Base-by-base conservation (phyloP, 495 filamentous ascomycete species). In the Hypomontagnella monticulosa region DNA sequence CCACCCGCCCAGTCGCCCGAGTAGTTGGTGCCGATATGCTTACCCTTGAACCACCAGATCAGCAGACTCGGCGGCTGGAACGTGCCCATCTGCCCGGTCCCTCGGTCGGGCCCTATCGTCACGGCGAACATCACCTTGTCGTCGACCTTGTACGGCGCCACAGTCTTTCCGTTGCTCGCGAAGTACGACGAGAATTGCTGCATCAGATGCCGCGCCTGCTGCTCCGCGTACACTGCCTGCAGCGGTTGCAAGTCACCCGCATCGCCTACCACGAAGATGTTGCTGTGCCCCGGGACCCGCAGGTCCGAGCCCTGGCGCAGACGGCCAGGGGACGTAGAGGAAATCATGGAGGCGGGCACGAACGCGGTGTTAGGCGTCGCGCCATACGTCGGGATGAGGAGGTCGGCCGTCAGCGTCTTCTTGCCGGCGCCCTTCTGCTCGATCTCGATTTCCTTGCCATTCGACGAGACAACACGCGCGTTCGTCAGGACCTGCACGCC, bases 31-130 rank as follows among this genome's bases (percentile, higher is more conserved):
- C 73, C 73, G 30, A 79, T 30, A 41, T 72, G 46, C 9, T 68
- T 49, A 0, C 78, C 77, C 75, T 88, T 88, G 57, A 79, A 32
- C 42, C 76, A 76, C 68, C 67, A 73, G 14, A 86, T 75, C 47
- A 87, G 41, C 49, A 74, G 76, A 11, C 78, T 72, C 58, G 76
- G 85, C 1, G 76, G 52, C 46, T 71, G 75, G 62, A 77, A 78
- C 3, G 71, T 71, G 40, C 80, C 81, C 6, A 85, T 49, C 69
- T 85, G 82, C 1, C 84, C 83, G 0, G 82, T 83, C 1, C 82
- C 85, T 18, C 69, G 70, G 32, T 69, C 63, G 49, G 67, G 72
- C 0, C 85, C 85, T 1, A 87, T 23, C 9, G 79, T 81, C 0
- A 81, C 76, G 9, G 73, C 70, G 68, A 72, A 58, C 54, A 66